These are phyloP conservation scores for Cytospora piceae DNA, from an alignment of 2,329 filamentous ascomycete species.

Conservation along the genomic window DNA sequence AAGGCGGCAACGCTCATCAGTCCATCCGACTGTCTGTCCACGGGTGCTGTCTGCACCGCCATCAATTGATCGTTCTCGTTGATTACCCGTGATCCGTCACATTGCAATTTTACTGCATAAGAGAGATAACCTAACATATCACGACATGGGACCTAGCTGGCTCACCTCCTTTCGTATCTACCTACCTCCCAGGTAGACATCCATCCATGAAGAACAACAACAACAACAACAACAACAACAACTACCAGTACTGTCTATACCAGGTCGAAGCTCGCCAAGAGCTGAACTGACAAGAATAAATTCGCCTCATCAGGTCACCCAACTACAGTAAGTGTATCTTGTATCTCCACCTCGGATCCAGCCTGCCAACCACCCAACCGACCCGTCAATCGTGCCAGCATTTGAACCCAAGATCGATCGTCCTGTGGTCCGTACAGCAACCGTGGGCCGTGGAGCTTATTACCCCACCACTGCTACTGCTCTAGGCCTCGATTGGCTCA, in stretches of 20 bases:
- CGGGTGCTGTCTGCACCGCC: too few species aligned
- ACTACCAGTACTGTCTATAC: too few species aligned
- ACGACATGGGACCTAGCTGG: not conserved
- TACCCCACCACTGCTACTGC: not conserved
- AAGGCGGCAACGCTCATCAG: not conserved
- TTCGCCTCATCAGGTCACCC: too few species aligned
- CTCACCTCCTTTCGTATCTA: too few species aligned
- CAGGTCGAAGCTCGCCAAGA: too few species aligned
- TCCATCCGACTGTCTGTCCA: not conserved
- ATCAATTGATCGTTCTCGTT: not conserved
- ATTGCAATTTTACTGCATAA: slow-evolving; percentile 18
- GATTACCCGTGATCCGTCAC: not conserved
- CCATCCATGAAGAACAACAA: too few species aligned
- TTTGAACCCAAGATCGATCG: not conserved
- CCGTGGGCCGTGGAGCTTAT: not conserved
- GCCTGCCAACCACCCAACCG: not conserved
- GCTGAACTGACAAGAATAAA: too few species aligned
- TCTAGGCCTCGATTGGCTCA: not conserved
- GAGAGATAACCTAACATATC: not conserved
- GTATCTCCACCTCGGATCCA: not conserved
- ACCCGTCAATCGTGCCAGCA: not conserved
- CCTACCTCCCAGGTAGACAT: too few species aligned
- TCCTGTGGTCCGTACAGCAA: not conserved
- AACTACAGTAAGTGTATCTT: too few species aligned
- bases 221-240: too few species aligned